Evolutionary conservation across 306 rosid species (phyloP), one percentile per base, ranked within the genome.

Genomic region (Pueraria montana): DNA sequence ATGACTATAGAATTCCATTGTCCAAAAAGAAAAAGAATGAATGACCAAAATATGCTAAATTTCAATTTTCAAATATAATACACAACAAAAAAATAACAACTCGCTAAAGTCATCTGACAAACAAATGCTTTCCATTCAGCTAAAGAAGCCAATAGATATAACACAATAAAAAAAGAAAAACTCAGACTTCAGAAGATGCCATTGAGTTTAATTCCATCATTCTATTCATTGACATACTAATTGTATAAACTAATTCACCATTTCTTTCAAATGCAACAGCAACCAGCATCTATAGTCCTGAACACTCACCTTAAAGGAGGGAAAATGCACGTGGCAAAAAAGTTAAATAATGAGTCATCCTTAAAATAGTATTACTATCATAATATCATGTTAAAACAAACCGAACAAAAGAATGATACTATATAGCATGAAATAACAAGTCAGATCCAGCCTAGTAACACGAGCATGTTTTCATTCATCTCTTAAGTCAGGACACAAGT

Each of bases 171-270:
- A 52, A 68, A 9, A 66, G 27, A 53, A 27, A 30, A 45, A 11
- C 43, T 38, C 38, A 18, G 50, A 32, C 18, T 20, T 53, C 12
- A 23, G 12, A 50, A 12, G 23, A 16, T 24, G 21, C 7, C 63
- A 80, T 23, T 26, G 46, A 18, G 78, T 45, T 72, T 16, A 72
- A 20, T 34, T 36, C 53, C 79, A 72, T 52, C 53, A 26, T 62
- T 62, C 11, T 61, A 62, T 62, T 62, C 8, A 34, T 58, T 27
- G 21, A 9, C 13, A 48, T 20, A n/a, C 20, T 14, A 45, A 58
- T 58, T 6, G 34, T 40, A 55, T 14, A 45, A 58, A 16, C 17
- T 11, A 43, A 45, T 42, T 62, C 16, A 61, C 43, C 72, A 11
- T 8, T 20, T 45, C 13, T 53, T 30, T 68, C 53, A 82, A 32